Percentiles rank a stretch among this genome's conserved stretches.
Conservation (phyloP, 306 rosid genomes). For the Parietaria judaica region DNA sequence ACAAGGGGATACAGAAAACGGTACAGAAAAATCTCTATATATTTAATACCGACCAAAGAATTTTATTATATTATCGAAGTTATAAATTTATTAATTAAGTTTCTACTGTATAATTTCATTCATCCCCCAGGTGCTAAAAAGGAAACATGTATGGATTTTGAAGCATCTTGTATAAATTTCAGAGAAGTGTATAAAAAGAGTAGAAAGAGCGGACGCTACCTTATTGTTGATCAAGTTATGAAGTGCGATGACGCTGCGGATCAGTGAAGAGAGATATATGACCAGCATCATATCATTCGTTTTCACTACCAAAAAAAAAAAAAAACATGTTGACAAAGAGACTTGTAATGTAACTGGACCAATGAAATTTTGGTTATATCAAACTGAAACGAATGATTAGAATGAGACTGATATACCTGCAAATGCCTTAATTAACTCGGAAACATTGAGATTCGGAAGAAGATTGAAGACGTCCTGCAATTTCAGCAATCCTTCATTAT, state of each 20-base stretch:
- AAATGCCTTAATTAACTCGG: conserved; percentile 48
- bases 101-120: too few relatives aligned
- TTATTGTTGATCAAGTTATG: conserved; percentile 65
- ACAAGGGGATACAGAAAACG: background rate
- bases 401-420: conserved; percentile 23
- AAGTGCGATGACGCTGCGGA: conserved; percentile 58
- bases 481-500: background rate
- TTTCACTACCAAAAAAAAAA: conserved; percentile 36
- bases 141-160: too few relatives aligned
- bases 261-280: conserved; percentile 50
- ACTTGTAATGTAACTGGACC: background rate
- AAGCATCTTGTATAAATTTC: too few relatives aligned
- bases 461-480: conserved; percentile 54
- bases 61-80: background rate
- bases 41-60: too few relatives aligned
- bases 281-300: conserved; percentile 66
- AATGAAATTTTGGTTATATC: background rate
- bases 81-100: too few relatives aligned
- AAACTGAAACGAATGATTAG: background rate
- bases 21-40: too few relatives aligned
- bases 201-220: conserved; percentile 17
- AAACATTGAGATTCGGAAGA: conserved; percentile 49
- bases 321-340: background rate
- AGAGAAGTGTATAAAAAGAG: too few relatives aligned
- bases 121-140: too few relatives aligned